Evolutionary conservation across 768 basidiomycete genomes (phyloP).

Genomic region (Lentinula sp.): DNA sequence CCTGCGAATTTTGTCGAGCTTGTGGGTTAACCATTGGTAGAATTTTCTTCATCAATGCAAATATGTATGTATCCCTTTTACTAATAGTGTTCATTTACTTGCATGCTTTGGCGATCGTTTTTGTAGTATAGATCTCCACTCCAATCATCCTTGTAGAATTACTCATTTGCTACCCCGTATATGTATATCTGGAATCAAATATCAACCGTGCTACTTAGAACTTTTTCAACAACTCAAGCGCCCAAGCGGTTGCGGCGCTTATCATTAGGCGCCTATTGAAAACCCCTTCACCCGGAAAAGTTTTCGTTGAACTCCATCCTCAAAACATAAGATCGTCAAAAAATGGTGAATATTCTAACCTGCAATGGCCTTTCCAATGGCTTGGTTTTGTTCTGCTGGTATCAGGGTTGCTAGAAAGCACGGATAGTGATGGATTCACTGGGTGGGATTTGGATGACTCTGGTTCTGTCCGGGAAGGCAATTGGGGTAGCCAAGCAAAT

Average conservation of each 20-base stretch:
- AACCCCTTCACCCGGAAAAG: too few species aligned
- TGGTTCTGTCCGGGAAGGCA: background rate
- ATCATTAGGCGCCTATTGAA: background rate
- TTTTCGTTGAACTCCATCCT: background rate
- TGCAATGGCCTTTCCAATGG: background rate
- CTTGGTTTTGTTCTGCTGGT: background rate
- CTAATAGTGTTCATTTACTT: background rate
- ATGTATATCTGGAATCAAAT: background rate
- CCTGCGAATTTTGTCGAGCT: constrained; percentile 85
- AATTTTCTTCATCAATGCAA: background rate
- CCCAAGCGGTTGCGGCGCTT: background rate
- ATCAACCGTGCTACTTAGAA: background rate
- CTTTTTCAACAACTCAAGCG: too few species aligned
- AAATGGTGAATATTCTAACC: background rate
- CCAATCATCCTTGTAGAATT: background rate
- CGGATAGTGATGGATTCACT: background rate
- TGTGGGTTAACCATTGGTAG: constrained; percentile 10
- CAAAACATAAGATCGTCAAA: background rate
- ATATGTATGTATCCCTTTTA: background rate
- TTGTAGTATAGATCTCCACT: background rate
- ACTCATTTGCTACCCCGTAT: background rate
- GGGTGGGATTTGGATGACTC: background rate
- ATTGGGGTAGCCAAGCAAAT: background rate
- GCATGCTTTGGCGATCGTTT: background rate
- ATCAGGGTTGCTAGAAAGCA: background rate